Evolutionary conservation across 1,139 yeast genomes (phyloP), one percentile per base, ranked within the genome.

Genomic region (Saccharomyces hybrid): DNA sequence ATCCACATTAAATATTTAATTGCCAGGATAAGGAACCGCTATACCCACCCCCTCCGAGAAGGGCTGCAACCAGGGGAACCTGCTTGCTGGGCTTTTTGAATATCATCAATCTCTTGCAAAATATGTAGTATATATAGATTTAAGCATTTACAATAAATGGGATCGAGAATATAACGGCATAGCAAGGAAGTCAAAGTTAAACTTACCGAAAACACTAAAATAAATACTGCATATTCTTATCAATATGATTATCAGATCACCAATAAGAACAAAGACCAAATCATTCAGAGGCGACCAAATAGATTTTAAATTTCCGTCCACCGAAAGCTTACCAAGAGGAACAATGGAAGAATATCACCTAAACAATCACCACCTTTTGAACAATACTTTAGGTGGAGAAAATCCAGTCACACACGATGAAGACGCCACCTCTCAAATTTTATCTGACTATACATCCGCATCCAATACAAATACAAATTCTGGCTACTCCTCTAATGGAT

Each of bases 261-360:
- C 71, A 12, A 66, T 70, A 3, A 65, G 71, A 59, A 65, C 71
- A 21, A 68, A 66, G 57, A 67, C 71, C 1, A 55, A 59, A 11
- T 67, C 71, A 7, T 67, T 67, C 48, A 58, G 61, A 21, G 71
- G 71, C 11, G 54, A 60, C 1, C 71, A 68, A 56, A 58, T 62
- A 58, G 68, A 63, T 29, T 68, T 68, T 48, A 62, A 64, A 50
- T 68, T 68, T 42, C 71, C 71, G 6, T 59, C 64, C 3, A 53
- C 48, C 9, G 65, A 61, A 47, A 55, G 53, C 51, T 51, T 56
- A 29, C 59, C 57, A 21, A 51, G 55, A 4, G 51, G 49, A 2
- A 46, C 52, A 7, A 28, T 57, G 8, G 61, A 63, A 26, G 65
- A 62, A 34, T 55, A 56, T 28, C 61, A 59, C 21, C 47, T 65